Conservation (phyloP, 768 basidiomycete species). For the Russula griseocarnosa region DNA sequence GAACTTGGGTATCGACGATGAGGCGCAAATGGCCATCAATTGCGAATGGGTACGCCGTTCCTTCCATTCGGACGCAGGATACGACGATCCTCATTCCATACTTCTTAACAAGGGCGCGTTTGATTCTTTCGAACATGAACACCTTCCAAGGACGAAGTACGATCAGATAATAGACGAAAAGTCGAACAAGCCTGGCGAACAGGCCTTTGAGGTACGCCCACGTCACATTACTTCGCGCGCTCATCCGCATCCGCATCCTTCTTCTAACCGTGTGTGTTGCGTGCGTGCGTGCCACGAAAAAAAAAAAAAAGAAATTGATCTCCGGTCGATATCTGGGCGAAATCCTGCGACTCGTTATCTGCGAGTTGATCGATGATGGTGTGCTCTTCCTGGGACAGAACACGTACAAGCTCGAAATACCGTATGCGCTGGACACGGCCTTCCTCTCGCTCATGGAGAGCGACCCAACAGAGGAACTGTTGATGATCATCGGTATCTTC, state of each 20-base stretch:
- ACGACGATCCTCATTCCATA: background rate
- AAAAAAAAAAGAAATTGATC: constrained; percentile 68
- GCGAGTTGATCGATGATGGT: constrained; percentile 94
- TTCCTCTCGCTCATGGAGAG: constrained; percentile 97
- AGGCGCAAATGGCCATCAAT: constrained; percentile 87
- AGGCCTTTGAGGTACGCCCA: constrained; percentile 74
- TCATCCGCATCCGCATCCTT: too few species aligned
- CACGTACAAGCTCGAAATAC: constrained; percentile 95
- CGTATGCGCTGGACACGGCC: constrained; percentile 92
- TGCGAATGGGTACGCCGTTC: constrained; percentile 79
- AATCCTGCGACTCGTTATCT: constrained; percentile 90
- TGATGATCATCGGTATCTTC: constrained; percentile 97
- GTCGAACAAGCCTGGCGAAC: constrained; percentile 96
- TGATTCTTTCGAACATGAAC: constrained; percentile 91
- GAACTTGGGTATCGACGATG: constrained; percentile 59
- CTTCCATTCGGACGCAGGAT: background rate
- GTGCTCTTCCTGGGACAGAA: constrained; percentile 97
- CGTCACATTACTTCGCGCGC: background rate
- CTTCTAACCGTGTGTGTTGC: background rate
- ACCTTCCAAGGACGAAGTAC: constrained; percentile 93
- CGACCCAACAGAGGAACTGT: constrained; percentile 92
- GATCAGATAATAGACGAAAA: constrained; percentile 87
- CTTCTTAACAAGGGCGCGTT: constrained; percentile 73
- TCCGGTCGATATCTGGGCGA: constrained; percentile 95
- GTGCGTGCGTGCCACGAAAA: background rate